Evolutionary conservation across 306 rosid genomes (phyloP), one percentile per base, ranked within the genome.

Genomic region (Herpetospermum pedunculosum): DNA sequence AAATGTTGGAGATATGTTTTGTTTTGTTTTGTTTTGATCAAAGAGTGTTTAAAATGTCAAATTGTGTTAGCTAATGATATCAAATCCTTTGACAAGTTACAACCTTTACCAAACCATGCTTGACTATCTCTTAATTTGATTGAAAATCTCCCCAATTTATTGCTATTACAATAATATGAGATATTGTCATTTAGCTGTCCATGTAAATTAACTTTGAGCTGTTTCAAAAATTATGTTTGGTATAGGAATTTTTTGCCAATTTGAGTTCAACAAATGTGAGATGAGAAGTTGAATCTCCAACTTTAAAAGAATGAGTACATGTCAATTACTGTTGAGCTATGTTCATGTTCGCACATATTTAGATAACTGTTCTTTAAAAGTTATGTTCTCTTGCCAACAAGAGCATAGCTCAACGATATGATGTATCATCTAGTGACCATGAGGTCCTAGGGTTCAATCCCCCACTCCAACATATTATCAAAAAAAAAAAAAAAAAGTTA

Each of bases 111-210:
- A 65, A 64, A 64, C 71, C 71, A 64, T 5, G 32, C 71, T 64
- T 64, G 32, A 64, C 71, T 37, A n/a, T 60, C 43, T 60, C 59
- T 29, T 60, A 30, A 26, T 58, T 28, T 28, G 10, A 58, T 28
- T 26, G 16, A 58, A 29, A 13, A 59, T 4, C 25, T 60, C 26
- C 15, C 44, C 44, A 34, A 62, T 62, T 9, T 8, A 6, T 58
- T 58, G 21, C 0, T 15, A 3, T 41, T 40, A 53, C 62, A 54
- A 54, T 57, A 14, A 32, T 30, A 59, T n/a, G 8, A 63, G 1
- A 58, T 28, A 18, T 65, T 65, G 72, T 65, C 72, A 65, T 65
- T 65, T 65, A 38, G 72, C 72, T 65, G 72, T 65, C 50, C 34
- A 37, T 60, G 3, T 3, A 3, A 63, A 32, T 63, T 3, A n/a